Evolutionary conservation across 768 basidiomycete species (phyloP), one percentile per base, ranked within the genome.

Genomic region (Lyophyllum atratum): DNA sequence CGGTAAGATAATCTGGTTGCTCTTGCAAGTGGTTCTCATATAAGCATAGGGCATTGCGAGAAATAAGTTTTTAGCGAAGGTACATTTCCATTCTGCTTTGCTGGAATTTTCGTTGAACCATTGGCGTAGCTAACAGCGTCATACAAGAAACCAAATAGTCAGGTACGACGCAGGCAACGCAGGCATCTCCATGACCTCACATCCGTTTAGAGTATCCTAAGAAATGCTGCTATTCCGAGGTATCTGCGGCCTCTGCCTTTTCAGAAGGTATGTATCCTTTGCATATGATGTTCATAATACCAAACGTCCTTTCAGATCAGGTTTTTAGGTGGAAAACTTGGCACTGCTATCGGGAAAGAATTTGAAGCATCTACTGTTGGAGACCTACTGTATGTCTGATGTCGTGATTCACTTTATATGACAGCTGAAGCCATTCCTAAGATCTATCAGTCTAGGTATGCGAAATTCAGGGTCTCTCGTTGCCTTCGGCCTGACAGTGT

Each of bases 41-140:
- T 22, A 31, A 15, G 39, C 14, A 3, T 31, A 95, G 93, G 95
- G 95, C 1, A 87, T 98, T 55, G 85, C 93, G 14, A 81, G 93
- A 66, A 98, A 96, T 67, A 97, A 98, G 70, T 95, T 95, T 64
- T 79, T 98, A 24, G 92, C 97, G 0, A 99, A 99, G 82, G 93
- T 92, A 53, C 66, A 50, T 8, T 12, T 34, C 21, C n/a, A 15
- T 7, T 12, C 21, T 29, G 10, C 59, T 54, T 56, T 54, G 21
- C 19, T 17, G 25, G 46, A 29, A 26, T 34, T 39, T n/a, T 40
- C 34, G 51, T 49, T 60, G 17, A 62, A 56, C 24, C 52, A 19
- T 12, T 53, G 28, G 14, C n/a, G 19, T 56, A 95, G 91, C 81
- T 99, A 17, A 84, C 86, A 34, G 94, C 95, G 8, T 96, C 93